Conservation (phyloP, 768 basidiomycete species). For the Russula lepida region DNA sequence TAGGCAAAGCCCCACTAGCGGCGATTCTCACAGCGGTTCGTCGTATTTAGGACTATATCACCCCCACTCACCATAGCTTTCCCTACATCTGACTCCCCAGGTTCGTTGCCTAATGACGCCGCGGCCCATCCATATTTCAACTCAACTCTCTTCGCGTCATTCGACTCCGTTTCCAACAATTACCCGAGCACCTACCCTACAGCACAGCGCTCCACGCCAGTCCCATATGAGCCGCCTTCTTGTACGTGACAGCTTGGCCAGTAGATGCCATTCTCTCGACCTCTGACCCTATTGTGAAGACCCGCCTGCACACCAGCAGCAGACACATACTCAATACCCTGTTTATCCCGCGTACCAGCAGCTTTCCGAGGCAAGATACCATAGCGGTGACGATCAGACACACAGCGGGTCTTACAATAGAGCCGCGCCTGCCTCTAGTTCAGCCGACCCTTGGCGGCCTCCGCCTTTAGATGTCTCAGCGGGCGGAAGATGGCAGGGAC, state of each 20-base stretch:
- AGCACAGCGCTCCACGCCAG: slow-evolving; percentile 12
- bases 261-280: neutral
- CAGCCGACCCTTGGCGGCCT: neutral
- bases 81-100: no score
- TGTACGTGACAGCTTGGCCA: slow-evolving; percentile 7
- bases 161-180: slow-evolving; percentile 10
- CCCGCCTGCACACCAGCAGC: neutral
- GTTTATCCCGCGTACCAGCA: slow-evolving; percentile 1
- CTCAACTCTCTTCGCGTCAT: slow-evolving; percentile 12
- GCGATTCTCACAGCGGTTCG: no score
- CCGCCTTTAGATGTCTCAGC: slow-evolving; percentile 9
- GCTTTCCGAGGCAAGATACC: slow-evolving; percentile 6
- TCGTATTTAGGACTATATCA: no score
- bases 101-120: neutral
- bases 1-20: no score
- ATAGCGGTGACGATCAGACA: neutral
- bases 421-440: slow-evolving; percentile 6
- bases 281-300: slow-evolving; percentile 8
- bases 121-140: slow-evolving; percentile 1
- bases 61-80: no score
- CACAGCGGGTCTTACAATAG: slow-evolving; percentile 1
- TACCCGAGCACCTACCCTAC: slow-evolving; percentile 2
- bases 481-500: neutral
- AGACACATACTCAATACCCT: neutral
- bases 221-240: slow-evolving; percentile 6